Evolutionary conservation across 805 yeast genomes (phyloP).

Genomic region (Sugiyamaella valdiviana): DNA sequence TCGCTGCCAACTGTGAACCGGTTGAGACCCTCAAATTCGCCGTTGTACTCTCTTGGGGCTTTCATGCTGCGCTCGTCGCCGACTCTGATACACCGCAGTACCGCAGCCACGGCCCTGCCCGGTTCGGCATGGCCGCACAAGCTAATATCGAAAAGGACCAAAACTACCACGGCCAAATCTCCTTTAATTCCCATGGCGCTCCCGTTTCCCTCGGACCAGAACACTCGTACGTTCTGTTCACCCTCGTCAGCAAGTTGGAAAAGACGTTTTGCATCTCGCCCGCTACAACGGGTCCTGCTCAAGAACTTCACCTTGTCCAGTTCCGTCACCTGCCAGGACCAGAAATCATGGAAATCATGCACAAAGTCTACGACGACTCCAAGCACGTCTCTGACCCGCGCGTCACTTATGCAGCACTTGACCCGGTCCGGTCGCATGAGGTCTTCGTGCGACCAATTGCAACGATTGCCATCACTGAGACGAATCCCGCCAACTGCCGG

Average conservation of each 20-base stretch:
- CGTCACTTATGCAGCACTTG: conserved; percentile 42
- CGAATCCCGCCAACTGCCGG: conserved; percentile 38
- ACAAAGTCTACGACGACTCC: conserved; percentile 51
- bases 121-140: conserved; percentile 67
- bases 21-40: conserved; percentile 34
- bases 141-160: conserved; percentile 47
- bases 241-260: conserved; percentile 54
- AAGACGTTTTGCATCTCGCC: conserved; percentile 61
- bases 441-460: conserved; percentile 8
- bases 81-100: conserved; percentile 67
- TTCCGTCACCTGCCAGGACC: conserved; percentile 35
- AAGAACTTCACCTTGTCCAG: conserved; percentile 41
- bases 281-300: conserved; percentile 39
- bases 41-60: conserved; percentile 77
- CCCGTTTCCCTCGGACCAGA: conserved; percentile 30
- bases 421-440: conserved; percentile 9
- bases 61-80: conserved; percentile 81
- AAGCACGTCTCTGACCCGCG: conserved; percentile 43
- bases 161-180: conserved; percentile 41
- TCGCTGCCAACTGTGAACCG: conserved; percentile 16
- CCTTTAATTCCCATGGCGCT: conserved; percentile 12
- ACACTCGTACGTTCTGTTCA: conserved; percentile 55
- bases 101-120: conserved; percentile 53
- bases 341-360: conserved; percentile 49
- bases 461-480: conserved; percentile 25